Evolutionary conservation across 2,329 filamentous ascomycete genomes (phyloP).

Genomic region (Monilinia vaccinii-corymbosi): DNA sequence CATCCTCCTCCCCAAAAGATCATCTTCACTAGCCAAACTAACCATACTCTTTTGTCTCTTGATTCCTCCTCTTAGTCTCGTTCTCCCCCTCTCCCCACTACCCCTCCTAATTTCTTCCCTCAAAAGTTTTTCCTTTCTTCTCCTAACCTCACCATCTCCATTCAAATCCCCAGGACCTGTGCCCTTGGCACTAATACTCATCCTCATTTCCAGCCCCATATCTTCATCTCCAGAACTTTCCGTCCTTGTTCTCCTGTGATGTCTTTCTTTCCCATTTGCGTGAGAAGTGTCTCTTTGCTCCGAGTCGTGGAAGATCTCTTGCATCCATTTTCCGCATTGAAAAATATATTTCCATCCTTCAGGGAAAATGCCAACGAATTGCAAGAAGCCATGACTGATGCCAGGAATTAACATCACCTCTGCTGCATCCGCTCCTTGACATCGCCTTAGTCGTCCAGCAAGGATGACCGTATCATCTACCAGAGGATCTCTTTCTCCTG

Average conservation of each 20-base stretch:
- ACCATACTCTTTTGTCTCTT: conserved; percentile 38
- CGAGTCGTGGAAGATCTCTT: conserved; percentile 58
- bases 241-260: conserved; percentile 18
- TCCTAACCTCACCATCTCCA: conserved; percentile 13
- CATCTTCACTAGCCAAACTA: conserved; percentile 46
- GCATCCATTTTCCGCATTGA: conserved; percentile 71
- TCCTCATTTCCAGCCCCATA: conserved; percentile 69
- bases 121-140: conserved; percentile 28
- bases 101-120: conserved; percentile 32
- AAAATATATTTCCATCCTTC: conserved; percentile 85
- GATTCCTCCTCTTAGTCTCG: conserved; percentile 35
- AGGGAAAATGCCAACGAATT: conserved; percentile 81
- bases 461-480: conserved; percentile 98
- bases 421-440: conserved; percentile 65
- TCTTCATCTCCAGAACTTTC: conserved; percentile 61
- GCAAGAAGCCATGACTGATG: conserved; percentile 86
- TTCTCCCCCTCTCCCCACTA: conserved; percentile 28
- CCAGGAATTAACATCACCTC: conserved; percentile 82
- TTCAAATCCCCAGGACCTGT: conserved; percentile 2
- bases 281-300: conserved; percentile 31
- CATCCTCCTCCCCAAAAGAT: conserved; percentile 47
- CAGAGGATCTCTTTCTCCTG: conserved; percentile 87
- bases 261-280: conserved; percentile 10
- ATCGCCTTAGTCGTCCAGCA: conserved; percentile 76
- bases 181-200: conserved; percentile 32